A percentile compares a stretch with the other conserved stretches of the same genome.
phyloP scores from a whole-genome alignment of 768 basidiomycete species.

The Cantharellus anzutake region DNA sequence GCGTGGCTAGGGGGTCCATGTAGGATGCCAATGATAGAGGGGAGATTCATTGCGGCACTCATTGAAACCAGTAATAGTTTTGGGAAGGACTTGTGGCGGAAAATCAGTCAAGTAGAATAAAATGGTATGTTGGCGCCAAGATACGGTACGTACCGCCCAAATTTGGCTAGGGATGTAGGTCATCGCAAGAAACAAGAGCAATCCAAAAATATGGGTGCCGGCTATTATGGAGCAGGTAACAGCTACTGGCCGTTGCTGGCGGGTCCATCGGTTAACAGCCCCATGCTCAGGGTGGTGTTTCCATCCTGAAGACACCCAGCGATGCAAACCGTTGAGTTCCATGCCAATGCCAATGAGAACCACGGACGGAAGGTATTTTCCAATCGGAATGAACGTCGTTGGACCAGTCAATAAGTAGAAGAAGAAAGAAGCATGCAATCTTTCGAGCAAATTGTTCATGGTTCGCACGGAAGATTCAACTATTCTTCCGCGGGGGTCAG shows the following conservation, averaged over 20 bases:
- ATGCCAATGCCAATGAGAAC: slow-evolving; percentile 69
- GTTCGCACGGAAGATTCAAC: slow-evolving; percentile 80
- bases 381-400: slow-evolving; percentile 68
- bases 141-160: no score
- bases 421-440: slow-evolving; percentile 94
- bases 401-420: slow-evolving; percentile 67
- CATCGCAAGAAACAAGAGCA: background rate
- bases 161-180: background rate
- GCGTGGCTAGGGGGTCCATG: slow-evolving; percentile 8
- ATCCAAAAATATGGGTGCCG: background rate
- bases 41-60: background rate
- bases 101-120: no score
- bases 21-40: background rate
- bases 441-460: slow-evolving; percentile 84
- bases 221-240: background rate
- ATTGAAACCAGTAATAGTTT: no score
- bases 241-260: no score
- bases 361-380: slow-evolving; percentile 74
- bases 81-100: no score
- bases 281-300: slow-evolving; percentile 1
- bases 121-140: no score
- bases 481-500: slow-evolving; percentile 28
- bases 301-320: slow-evolving; percentile 57
- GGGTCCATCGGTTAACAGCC: no score
- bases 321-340: slow-evolving; percentile 63